Evolutionary conservation across 2,329 filamentous ascomycete genomes (phyloP).

Genomic region (Ciborinia camelliae): DNA sequence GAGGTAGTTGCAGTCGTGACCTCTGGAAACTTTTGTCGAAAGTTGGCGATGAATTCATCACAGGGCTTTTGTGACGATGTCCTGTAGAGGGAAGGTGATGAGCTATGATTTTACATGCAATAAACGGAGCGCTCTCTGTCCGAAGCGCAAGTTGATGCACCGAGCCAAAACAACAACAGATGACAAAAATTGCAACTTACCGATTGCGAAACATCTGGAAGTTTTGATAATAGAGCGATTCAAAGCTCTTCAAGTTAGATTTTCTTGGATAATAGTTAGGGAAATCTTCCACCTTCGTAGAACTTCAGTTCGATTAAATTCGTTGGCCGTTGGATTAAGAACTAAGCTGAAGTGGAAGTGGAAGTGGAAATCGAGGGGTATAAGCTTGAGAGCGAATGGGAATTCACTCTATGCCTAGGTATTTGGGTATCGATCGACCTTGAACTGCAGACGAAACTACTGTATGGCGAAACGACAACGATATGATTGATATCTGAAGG

Average conservation of each 20-base stretch:
- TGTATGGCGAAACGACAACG: background rate
- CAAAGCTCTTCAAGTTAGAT: slow-evolving; percentile 25
- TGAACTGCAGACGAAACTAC: background rate
- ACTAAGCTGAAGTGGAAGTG: slow-evolving; percentile 11
- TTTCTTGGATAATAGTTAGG: background rate
- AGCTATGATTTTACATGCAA: background rate
- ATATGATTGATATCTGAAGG: background rate
- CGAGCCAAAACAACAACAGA: background rate
- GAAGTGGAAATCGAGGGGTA: slow-evolving; percentile 11
- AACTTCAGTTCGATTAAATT: background rate
- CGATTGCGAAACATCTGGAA: slow-evolving; percentile 40
- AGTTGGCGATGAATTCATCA: slow-evolving; percentile 78
- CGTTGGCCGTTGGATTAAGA: background rate
- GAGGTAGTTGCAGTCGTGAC: slow-evolving; percentile 53
- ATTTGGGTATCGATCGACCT: background rate
- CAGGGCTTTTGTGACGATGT: slow-evolving; percentile 71
- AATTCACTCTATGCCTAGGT: slow-evolving; percentile 7
- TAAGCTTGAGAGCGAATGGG: slow-evolving; percentile 26
- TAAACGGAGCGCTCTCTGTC: background rate
- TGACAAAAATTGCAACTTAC: slow-evolving; percentile 28
- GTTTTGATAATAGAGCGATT: slow-evolving; percentile 22
- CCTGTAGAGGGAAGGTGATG: slow-evolving; percentile 45
- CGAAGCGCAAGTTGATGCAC: slow-evolving; percentile 3
- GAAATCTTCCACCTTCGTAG: background rate
- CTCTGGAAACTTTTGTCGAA: slow-evolving; percentile 79